These are phyloP conservation scores for Dactylonectria estremocensis DNA, from an alignment of 2,329 filamentous ascomycete species.

Conservation along the genomic window DNA sequence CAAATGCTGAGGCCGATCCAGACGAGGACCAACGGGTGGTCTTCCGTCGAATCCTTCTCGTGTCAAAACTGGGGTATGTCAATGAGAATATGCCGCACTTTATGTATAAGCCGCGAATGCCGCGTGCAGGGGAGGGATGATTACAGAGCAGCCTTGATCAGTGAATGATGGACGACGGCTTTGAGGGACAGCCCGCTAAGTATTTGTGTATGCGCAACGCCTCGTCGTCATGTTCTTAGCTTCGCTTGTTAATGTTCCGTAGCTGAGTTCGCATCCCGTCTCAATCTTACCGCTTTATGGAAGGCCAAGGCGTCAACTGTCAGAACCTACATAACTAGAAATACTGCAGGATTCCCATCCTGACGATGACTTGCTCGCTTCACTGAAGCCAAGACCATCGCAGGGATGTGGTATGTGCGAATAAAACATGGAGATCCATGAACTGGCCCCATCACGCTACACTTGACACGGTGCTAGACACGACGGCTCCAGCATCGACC, in stretches of 20 bases:
- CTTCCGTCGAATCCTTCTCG: constrained; percentile 11
- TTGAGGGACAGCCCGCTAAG: too few species aligned
- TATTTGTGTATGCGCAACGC: background rate
- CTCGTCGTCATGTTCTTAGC: background rate
- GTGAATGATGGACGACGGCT: too few species aligned
- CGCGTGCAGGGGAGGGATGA: background rate
- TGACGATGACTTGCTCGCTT: too few species aligned
- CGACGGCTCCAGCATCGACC: constrained; percentile 8
- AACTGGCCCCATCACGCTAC: background rate
- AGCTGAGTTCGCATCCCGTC: background rate
- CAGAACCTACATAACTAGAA: background rate
- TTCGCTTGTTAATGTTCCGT: background rate
- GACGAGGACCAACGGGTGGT: background rate
- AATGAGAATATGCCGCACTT: constrained; percentile 16
- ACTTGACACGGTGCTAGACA: background rate
- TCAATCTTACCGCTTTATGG: background rate
- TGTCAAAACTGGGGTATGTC: constrained; percentile 13
- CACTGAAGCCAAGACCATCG: background rate
- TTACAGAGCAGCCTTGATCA: too few species aligned
- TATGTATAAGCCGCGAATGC: constrained; percentile 1
- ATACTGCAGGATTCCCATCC: too few species aligned
- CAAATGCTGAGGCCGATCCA: background rate
- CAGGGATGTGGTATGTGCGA: background rate
- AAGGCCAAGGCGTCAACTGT: background rate
- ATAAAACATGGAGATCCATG: constrained; percentile 3